Percentiles rank a stretch among this genome's conserved stretches.
Evolutionary conservation across 768 basidiomycete species (phyloP).

Genomic region (Phlebiopsis gigantea): DNA sequence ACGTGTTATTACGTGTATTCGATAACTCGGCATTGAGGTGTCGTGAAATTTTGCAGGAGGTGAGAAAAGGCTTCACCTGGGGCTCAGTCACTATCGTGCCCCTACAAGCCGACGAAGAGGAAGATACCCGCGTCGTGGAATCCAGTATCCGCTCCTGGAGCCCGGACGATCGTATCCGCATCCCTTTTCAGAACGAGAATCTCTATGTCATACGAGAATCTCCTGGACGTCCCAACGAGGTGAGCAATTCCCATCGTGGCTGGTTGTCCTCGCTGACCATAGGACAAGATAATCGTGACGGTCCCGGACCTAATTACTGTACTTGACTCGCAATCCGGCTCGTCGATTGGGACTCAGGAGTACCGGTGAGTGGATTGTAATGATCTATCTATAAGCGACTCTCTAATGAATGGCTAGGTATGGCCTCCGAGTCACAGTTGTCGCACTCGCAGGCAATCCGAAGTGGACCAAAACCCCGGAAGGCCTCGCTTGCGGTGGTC

Average conservation of each 20-base stretch:
- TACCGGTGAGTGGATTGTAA: constrained; percentile 29
- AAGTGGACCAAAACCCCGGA: constrained; percentile 48
- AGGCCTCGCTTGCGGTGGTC: constrained; percentile 48
- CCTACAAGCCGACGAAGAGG: constrained; percentile 26
- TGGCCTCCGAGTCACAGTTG: constrained; percentile 53
- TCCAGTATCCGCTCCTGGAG: constrained; percentile 17
- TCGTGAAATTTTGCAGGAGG: constrained; percentile 17
- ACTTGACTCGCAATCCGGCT: constrained; percentile 56
- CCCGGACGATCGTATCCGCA: constrained; percentile 31
- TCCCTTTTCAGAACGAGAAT: constrained; percentile 65
- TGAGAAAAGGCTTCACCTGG: constrained; percentile 29
- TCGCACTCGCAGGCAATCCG: constrained; percentile 41
- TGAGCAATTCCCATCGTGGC: not conserved
- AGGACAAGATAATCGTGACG: constrained; percentile 39
- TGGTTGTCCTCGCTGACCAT: constrained; percentile 10
- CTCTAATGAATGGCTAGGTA: constrained; percentile 25
- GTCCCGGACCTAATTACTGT: constrained; percentile 67
- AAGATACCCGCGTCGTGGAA: constrained; percentile 12
- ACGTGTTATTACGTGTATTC: not conserved
- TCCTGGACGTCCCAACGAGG: constrained; percentile 28
- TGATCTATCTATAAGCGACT: not conserved
- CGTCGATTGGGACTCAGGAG: constrained; percentile 58
- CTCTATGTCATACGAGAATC: constrained; percentile 37
- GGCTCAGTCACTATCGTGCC: constrained; percentile 27
- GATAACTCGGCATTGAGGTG: not conserved